Conservation (phyloP, 2,329 filamentous ascomycete genomes). For the Penicillium sp. region DNA sequence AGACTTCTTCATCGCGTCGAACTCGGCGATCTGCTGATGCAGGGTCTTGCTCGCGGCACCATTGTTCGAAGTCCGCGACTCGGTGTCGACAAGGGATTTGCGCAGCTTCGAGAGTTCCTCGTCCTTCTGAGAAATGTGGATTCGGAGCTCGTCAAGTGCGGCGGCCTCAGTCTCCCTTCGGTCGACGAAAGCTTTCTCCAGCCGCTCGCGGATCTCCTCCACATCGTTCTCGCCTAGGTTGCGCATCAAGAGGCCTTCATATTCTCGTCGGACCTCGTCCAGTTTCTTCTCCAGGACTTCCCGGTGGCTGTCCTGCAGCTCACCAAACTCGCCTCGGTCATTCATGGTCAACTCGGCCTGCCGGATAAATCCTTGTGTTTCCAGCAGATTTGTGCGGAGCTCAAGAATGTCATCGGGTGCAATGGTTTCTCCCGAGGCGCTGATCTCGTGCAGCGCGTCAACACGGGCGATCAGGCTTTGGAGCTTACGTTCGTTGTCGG, state of each 20-base stretch:
- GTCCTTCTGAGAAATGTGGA: conserved; percentile 69
- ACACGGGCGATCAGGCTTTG: conserved; percentile 78
- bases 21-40: conserved; percentile 96
- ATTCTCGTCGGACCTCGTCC: conserved; percentile 69
- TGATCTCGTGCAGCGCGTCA: conserved; percentile 71
- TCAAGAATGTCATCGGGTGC: conserved; percentile 75
- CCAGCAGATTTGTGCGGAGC: conserved; percentile 72
- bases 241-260: conserved; percentile 74
- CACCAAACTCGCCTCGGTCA: conserved; percentile 61
- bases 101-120: conserved; percentile 80
- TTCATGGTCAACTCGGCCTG: conserved; percentile 86
- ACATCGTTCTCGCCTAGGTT: conserved; percentile 74
- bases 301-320: conserved; percentile 60
- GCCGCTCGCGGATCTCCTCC: conserved; percentile 74
- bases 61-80: conserved; percentile 52
- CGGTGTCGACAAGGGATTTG: conserved; percentile 70
- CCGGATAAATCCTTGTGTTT: conserved; percentile 86
- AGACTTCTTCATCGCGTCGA: conserved; percentile 99
- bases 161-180: conserved; percentile 69
- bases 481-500: conserved; percentile 83
- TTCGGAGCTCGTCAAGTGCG: conserved; percentile 70
- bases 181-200: conserved; percentile 71
- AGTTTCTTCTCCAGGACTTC: conserved; percentile 74
- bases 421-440: conserved; percentile 70
- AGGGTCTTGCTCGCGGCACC: conserved; percentile 69